Base-by-base conservation (phyloP, 2,329 filamentous ascomycete species). In the Keithomyces neogunnii region DNA sequence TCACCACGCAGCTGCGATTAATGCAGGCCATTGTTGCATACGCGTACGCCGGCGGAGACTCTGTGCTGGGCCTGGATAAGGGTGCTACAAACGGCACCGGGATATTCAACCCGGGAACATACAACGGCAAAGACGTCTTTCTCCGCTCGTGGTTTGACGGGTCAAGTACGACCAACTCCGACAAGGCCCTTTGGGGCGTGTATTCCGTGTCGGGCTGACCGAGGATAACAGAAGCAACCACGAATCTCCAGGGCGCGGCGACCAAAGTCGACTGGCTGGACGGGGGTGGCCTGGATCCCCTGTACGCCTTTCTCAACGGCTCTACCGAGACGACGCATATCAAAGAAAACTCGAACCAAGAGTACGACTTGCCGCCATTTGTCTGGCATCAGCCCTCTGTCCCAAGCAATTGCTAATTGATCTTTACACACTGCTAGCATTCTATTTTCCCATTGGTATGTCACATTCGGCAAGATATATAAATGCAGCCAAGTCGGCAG, bases 111-210 rank as follows among this genome's bases (percentile, higher is more conserved):
- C 49, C 51, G 3, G 65, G 64, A 5, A 49, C 29, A 1, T 64
- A 58, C 48, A 29, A 58, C 9, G 56, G 53, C 3, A 19, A 53
- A 9, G 26, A 51, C 13, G 58, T 67, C 2, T 53, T 63, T 48
- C 57, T 66, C 2, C 51, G 55, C 31, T 55, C 61, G 13, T 67
- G 57, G 56, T 68, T 68, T 49, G 60, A 67, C 46, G 64, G 65
- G 29, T 57, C 60, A 19, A 60, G 58, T 60, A 58, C 33, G 58
- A 26, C 11, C 9, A n/a, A 2, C 4, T 31, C 32, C 35, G 6
- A 3, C 28, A 35, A 9, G n/a, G 13, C 13, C 19, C 19, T 19
- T 19, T 36, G 13, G 10, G 35, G 9, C 32, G 45, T 6, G 7
- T 7, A 32, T n/a, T 11, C 19, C 29, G 6, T 10, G 10, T 38